Base-by-base conservation (phyloP, 2,329 filamentous ascomycete genomes). In the Pseudogymnoascus sp. region DNA sequence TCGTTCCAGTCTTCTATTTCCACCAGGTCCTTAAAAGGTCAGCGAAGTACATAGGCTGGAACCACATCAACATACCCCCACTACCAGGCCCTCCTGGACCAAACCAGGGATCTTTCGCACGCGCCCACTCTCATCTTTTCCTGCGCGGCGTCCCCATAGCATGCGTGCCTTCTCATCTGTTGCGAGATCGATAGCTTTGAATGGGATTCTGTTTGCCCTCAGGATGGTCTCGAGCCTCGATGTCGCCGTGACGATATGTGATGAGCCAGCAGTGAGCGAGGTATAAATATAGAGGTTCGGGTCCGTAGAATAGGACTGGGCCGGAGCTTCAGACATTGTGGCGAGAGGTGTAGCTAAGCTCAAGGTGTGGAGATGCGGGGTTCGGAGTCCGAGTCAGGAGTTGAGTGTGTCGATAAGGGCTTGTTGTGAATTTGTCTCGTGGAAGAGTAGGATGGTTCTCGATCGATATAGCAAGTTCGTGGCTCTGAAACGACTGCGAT, bases 1-100 rank as follows among this genome's bases (percentile, higher is more conserved):
- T 99, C 94, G 78, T 99, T 99, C 94, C 93, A 97, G 73, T 99
- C 94, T 76, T 99, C 94, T 65, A 97, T 85, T 74, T 97, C 88
- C 65, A 93, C 88, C 58, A 97, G 81, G 73, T 97, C 94, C 92
- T 97, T 66, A 39, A 50, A 41, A 59, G 28, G 35, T 65, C 47
- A 67, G 54, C 58, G 30, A 28, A 61, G 34, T 47, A 12, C 47
- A 34, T 8, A 54, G 16, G 1, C 2, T 3, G 6, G 58, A 30
- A 22, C 11, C 50, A 60, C 6, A 59, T 60, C 25, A 39, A 84
- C 89, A 70, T 81, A 96, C 92, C 62, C 90, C 94, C 60, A 99
- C 74, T 16, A 97, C 86, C 63, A 87, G 78, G 12, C 91, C 92
- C 75, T 89, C 88, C 76, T 96, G 95, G 41, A 97, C 90, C 50